Evolutionary conservation across 2,329 filamentous ascomycete genomes (phyloP).

Genomic region (Daldinia eschscholtzii): DNA sequence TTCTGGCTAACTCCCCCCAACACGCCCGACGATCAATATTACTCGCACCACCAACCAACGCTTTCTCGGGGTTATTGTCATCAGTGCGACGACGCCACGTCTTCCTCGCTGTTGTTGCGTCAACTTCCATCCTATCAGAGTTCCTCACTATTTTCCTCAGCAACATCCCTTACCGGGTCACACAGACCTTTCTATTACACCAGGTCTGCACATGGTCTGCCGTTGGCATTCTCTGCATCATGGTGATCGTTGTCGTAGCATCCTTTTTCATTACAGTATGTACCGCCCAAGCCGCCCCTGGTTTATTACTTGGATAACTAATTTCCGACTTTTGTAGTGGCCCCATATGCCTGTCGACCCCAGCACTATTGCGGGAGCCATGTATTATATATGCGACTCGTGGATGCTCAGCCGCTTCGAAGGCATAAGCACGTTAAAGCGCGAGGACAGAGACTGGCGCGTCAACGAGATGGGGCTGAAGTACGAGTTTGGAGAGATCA

Average conservation of each 20-base stretch:
- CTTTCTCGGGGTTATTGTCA: conserved; percentile 49
- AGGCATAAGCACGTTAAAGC: conserved; percentile 48
- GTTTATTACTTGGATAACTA: neutral
- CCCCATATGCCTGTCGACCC: conserved; percentile 56
- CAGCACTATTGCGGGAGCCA: conserved; percentile 54
- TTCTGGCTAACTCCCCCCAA: conserved; percentile 50
- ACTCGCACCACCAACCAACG: conserved; percentile 43
- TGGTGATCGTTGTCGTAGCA: conserved; percentile 53
- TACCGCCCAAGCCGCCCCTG: neutral
- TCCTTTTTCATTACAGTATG: conserved; percentile 51
- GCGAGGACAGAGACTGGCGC: conserved; percentile 50
- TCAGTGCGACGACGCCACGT: conserved; percentile 52
- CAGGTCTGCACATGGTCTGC: conserved; percentile 52
- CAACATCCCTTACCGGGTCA: conserved; percentile 56
- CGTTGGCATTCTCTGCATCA: conserved; percentile 53
- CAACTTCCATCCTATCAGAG: conserved; percentile 55
- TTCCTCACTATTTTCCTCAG: conserved; percentile 56
- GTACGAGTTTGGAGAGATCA: conserved; percentile 53
- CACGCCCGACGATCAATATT: conserved; percentile 53
- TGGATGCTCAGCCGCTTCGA: conserved; percentile 52
- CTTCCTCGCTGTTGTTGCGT: conserved; percentile 52
- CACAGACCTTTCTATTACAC: conserved; percentile 53
- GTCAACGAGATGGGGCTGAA: conserved; percentile 49
- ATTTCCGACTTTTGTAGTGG: conserved; percentile 37
- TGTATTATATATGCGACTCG: conserved; percentile 55